Base-by-base conservation (phyloP, 2,329 filamentous ascomycete genomes). In the Stagonosporopsis cucurbitacearum region DNA sequence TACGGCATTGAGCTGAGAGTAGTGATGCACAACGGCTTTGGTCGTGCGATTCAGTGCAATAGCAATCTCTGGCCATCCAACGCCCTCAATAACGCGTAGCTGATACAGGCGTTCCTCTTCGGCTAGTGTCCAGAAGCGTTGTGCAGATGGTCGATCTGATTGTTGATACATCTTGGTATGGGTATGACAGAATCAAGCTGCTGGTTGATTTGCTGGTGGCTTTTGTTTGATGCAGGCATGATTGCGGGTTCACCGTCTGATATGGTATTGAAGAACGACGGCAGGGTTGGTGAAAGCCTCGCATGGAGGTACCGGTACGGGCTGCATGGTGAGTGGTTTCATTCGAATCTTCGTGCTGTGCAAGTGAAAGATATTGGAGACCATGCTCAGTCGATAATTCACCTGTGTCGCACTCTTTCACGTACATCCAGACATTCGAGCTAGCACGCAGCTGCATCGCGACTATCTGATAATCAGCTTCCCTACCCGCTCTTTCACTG, bases 121-220 rank as follows among this genome's bases (percentile, higher is more conserved):
- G 2, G 35, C 43, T n/a, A 32, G 28, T 11, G 39, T 57, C 59
- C 59, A 59, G 33, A 43, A 42, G 11, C 53, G 59, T n/a, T 28
- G 6, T 15, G 35, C 43, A 6, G 7, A 32, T 1, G 26, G 37
- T 17, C 33, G 5, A n/a, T 7, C 2, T 19, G 40, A 3, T 28
- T 28, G 33, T 13, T 33, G 25, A 2, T 40, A 8, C 40, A 54
- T 50, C n/a, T 32, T 39, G 19, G 6, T 12, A 11, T 28, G 6
- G 9, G n/a, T 26, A 15, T 15, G 19, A 8, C n/a, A 15, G 17
- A 11, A 19, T 23, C 25, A 40, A 22, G 26, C 25, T 28, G 11
- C 15, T 26, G 11, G 20, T 30, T 7, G 39, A 33, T 25, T 5
- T 19, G 28, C 39, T 11, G n/a, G 17, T 17, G 7, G 30, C 20